phyloP scores from a whole-genome alignment of 2,329 filamentous ascomycete genomes.

The Metarhizium sp. region DNA sequence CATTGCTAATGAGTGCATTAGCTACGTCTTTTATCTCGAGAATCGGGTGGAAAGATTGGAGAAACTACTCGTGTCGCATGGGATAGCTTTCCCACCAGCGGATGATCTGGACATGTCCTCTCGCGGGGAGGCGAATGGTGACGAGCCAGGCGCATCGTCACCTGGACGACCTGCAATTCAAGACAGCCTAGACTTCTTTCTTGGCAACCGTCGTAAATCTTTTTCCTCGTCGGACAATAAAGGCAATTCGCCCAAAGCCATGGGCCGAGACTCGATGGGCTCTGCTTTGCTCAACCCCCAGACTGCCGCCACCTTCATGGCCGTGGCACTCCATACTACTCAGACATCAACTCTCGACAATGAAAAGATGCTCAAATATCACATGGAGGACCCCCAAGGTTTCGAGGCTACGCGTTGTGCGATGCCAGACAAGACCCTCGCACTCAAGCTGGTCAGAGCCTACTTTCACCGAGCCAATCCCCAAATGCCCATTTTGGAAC shows the following conservation, averaged over 20 bases:
- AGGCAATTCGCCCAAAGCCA: neutral
- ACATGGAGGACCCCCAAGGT: neutral
- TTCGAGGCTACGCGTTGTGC: neutral
- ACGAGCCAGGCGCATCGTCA: neutral
- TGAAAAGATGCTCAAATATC: neutral
- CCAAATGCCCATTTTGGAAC: slow-evolving; percentile 86
- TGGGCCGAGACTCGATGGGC: neutral
- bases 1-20: neutral
- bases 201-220: neutral
- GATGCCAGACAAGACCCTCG: neutral
- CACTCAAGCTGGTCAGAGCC: slow-evolving; percentile 57
- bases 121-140: neutral
- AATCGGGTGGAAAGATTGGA: neutral
- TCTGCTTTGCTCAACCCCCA: neutral
- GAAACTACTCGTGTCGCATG: neutral
- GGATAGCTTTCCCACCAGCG: neutral
- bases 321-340: neutral
- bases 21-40: neutral
- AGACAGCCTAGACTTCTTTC: neutral
- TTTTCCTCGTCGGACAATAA: neutral
- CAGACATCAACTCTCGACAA: neutral
- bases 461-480: slow-evolving; percentile 96
- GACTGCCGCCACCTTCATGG: neutral
- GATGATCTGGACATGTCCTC: neutral
- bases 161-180: neutral